Base-by-base conservation (phyloP, 108 stramenopile species). In the Chaetoceros tenuissimus region DNA sequence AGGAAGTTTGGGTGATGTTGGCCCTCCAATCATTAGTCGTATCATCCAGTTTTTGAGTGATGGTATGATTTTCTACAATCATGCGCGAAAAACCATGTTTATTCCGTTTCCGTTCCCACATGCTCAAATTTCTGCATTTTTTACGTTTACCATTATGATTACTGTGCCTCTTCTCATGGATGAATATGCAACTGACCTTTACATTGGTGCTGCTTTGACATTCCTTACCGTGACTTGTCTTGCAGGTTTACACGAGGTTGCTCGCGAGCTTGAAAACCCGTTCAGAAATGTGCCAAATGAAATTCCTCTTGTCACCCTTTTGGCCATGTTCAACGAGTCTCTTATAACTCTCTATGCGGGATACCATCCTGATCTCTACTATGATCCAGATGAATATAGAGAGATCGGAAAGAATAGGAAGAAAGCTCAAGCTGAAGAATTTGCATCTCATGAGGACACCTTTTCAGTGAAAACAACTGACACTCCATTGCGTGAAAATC, bases 211-310 rank as follows among this genome's bases (percentile, higher is more conserved):
- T 24, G 23, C 64, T 1, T 55, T 90, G 46, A 78, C 66, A 8
- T 90, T 84, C 66, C 51, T 82, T 30, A 80, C 77, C 0, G 71
- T 84, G 1, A 69, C 73, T 13, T 81, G 82, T 57, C 48, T 89
- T 20, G 31, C 51, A 2, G 88, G 82, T 2, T 69, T 89, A 53
- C 78, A 89, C 55, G 88, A 85, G 56, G 84, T 89, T 27, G 84
- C 84, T 1, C 54, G 83, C 17, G 88, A 85, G 56, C 71, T 89
- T 55, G 84, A 85, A 57, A 89, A 81, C 67, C 88, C 88, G 3
- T 89, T 82, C 69, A 56, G 82, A 10, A 85, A 82, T 65, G 78
- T 80, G 25, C 85, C 87, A 28, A 89, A 89, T 62, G 84, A 89
- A 48, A 48, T 89, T 29, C 87, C 87, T 21, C 48, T 89, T 17